Base-by-base conservation (phyloP, 768 basidiomycete genomes). In the Cystobasidiopsis lactophilus region DNA sequence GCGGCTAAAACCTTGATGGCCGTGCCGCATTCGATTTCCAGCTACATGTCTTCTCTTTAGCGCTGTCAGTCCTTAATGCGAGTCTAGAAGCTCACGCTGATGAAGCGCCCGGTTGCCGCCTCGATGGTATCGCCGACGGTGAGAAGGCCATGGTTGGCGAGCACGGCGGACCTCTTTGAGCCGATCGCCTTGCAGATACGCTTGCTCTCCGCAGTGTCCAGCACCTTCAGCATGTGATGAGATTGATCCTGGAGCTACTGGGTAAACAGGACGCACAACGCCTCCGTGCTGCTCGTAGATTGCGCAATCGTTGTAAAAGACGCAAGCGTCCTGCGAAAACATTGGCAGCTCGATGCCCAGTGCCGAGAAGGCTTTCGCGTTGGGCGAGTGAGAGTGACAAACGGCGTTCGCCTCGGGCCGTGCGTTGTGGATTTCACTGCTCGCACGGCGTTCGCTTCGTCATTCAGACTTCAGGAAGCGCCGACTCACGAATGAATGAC, bases 71-170 rank as follows among this genome's bases (percentile, higher is more conserved):
- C n/a, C n/a, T n/a, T n/a, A n/a, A n/a, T n/a, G n/a, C n/a, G n/a
- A n/a, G n/a, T n/a, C n/a, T n/a, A n/a, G n/a, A n/a, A n/a, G n/a
- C n/a, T n/a, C n/a, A n/a, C n/a, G n/a, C n/a, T n/a, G n/a, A 35
- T 27, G 38, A 50, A 50, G 5, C 18, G 18, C 16, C 23, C 14
- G 11, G 21, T 21, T 11, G 16, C 27, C 7, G 14, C 10, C 14
- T 54, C 53, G 49, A 55, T 55, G 2, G 41, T 51, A 35, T 55
- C 27, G 11, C 63, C 63, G 24, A 60, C 60, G 14, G 63, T 61
- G 43, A 64, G 38, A 5, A 62, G 31, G 0, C 63, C 63, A 55
- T 64, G 63, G 27, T 58, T 60, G 38, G 54, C 53, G 50, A 64
- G 50, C 37, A 64, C 57, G 19, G 62, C 18, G 11, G 62, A 62